phyloP scores from a whole-genome alignment of 768 basidiomycete species.

The Hypholoma sublateritium region DNA sequence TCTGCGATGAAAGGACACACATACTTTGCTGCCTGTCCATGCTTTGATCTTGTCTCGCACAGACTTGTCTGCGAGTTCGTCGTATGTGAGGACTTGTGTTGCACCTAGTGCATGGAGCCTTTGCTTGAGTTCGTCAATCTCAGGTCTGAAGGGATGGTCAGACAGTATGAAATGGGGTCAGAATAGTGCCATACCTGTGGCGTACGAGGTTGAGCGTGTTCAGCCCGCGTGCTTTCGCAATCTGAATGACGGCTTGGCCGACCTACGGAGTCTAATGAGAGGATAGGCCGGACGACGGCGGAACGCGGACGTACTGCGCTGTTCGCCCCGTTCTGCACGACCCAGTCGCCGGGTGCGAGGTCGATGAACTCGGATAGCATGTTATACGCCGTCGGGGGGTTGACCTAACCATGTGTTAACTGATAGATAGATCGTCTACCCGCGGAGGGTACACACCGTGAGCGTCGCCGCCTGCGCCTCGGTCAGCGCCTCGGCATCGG shows the following conservation, averaged over 20 bases:
- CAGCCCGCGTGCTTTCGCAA: slow-evolving; percentile 68
- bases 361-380: slow-evolving; percentile 74
- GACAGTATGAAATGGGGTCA: neutral
- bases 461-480: slow-evolving; percentile 75
- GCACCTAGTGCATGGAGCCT: slow-evolving; percentile 66
- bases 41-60: slow-evolving; percentile 54
- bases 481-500: slow-evolving; percentile 42
- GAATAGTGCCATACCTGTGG: slow-evolving; percentile 43
- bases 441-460: slow-evolving; percentile 45
- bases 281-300: neutral
- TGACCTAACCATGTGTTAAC: slow-evolving; percentile 47
- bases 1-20: neutral
- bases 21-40: slow-evolving; percentile 65
- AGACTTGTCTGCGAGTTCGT: slow-evolving; percentile 61
- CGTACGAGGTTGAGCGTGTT: slow-evolving; percentile 85
- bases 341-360: slow-evolving; percentile 71
- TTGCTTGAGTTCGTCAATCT: slow-evolving; percentile 47
- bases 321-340: slow-evolving; percentile 86
- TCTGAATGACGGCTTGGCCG: slow-evolving; percentile 85
- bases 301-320: slow-evolving; percentile 58
- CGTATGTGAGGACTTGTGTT: slow-evolving; percentile 75
- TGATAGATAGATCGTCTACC: neutral
- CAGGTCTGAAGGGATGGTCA: slow-evolving; percentile 39
- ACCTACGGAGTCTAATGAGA: slow-evolving; percentile 43
- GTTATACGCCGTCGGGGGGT: slow-evolving; percentile 81